Percentiles rank a stretch among this genome's conserved stretches.
These are phyloP conservation scores for Thraustochytrium striatum DNA, from an alignment of 352 stramenopile genomes.

Conservation along the genomic window DNA sequence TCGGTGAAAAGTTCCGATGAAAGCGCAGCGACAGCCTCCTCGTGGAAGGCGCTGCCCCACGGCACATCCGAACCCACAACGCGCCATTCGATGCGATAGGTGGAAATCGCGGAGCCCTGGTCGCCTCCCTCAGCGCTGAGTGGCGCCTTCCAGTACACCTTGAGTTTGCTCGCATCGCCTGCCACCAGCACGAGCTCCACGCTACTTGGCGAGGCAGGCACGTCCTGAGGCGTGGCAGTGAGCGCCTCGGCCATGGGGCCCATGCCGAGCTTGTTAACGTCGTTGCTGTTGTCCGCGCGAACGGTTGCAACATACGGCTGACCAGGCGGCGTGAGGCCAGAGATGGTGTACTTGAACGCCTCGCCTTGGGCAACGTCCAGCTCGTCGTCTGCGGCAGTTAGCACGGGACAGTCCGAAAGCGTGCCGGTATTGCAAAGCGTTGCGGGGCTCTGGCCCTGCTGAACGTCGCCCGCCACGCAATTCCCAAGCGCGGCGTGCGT, in stretches of 20 bases:
- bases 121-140: conserved; percentile 63
- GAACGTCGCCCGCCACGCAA: too few species aligned
- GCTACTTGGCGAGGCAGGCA: conserved; percentile 66
- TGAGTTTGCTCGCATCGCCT: conserved; percentile 60
- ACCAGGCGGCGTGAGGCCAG: conserved; percentile 57
- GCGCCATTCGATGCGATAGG: neutral
- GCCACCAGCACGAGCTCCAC: conserved; percentile 73
- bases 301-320: conserved; percentile 60
- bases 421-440: too few species aligned
- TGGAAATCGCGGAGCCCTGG: neutral
- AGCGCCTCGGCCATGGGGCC: conserved; percentile 55
- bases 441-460: too few species aligned
- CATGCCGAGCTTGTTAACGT: conserved; percentile 46
- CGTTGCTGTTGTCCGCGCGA: conserved; percentile 58
- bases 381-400: neutral
- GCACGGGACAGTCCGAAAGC: neutral
- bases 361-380: neutral
- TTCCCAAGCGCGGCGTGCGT: too few species aligned
- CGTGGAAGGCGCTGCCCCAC: conserved; percentile 63
- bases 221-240: conserved; percentile 77
- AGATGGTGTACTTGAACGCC: conserved; percentile 54
- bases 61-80: conserved; percentile 65
- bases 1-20: too few species aligned
- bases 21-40: conserved; percentile 55
- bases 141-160: conserved; percentile 78